Evolutionary conservation across 148 eudicot genomes (phyloP).

Genomic region (Polygonum maritimum): DNA sequence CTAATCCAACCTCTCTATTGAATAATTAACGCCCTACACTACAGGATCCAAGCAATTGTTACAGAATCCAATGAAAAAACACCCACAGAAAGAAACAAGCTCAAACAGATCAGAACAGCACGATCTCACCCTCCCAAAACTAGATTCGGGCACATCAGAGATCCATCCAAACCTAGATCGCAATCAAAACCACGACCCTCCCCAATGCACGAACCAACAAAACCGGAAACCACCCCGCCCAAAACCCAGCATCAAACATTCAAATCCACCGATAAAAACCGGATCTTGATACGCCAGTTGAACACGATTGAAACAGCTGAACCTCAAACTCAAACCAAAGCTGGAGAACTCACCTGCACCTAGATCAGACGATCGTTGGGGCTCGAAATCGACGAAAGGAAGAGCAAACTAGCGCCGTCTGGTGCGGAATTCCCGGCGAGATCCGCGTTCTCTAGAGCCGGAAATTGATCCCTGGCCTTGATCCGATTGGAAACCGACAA

Average conservation of each 20-base stretch:
- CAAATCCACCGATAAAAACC: neutral
- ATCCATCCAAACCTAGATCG: conserved; percentile 6
- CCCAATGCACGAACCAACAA: neutral
- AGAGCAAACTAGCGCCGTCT: neutral
- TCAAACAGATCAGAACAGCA: neutral
- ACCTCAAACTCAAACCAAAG: neutral
- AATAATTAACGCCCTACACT: neutral
- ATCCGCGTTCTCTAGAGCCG: conserved; percentile 16
- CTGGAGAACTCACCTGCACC: conserved; percentile 7
- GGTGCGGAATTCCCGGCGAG: conserved; percentile 11
- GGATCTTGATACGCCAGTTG: neutral
- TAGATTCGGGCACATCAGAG: neutral
- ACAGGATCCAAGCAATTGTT: neutral
- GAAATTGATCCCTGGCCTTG: conserved; percentile 11
- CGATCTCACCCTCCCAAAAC: neutral
- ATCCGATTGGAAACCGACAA: neutral
- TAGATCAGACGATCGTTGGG: conserved; percentile 3
- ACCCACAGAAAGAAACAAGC: neutral
- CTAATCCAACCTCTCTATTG: neutral
- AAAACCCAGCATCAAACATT: neutral
- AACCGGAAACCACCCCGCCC: neutral
- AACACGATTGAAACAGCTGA: neutral
- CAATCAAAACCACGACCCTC: neutral
- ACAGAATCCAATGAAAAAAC: neutral
- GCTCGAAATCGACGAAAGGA: neutral